Evolutionary conservation across 768 basidiomycete genomes (phyloP).

Genomic region (Naganishia vishniacii): DNA sequence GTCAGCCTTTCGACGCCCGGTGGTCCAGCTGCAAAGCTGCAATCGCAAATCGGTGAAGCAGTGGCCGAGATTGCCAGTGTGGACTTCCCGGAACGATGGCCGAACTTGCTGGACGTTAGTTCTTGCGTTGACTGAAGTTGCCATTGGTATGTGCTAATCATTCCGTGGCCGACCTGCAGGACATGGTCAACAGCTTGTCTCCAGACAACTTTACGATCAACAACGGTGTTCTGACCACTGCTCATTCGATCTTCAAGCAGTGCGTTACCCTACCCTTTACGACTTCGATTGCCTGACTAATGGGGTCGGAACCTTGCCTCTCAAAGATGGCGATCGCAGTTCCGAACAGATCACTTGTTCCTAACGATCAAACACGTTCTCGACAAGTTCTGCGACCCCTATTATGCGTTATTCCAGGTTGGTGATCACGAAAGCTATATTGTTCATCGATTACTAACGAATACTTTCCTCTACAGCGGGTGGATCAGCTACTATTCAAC

Average conservation of each 20-base stretch:
- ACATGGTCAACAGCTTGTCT: conserved; percentile 80
- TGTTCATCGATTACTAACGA: conserved; percentile 49
- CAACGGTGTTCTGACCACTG: conserved; percentile 83
- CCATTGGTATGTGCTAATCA: background rate
- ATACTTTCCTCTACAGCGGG: conserved; percentile 40
- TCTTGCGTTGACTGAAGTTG: background rate
- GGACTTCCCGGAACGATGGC: conserved; percentile 88
- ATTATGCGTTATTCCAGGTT: conserved; percentile 71
- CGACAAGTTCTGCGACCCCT: conserved; percentile 71
- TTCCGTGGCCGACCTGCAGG: conserved; percentile 53
- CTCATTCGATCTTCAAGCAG: conserved; percentile 83
- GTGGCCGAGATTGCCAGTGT: conserved; percentile 83
- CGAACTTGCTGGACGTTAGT: conserved; percentile 81
- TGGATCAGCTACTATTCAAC: conserved; percentile 48
- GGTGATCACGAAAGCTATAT: conserved; percentile 54
- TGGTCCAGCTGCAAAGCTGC: conserved; percentile 42
- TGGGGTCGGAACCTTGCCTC: background rate
- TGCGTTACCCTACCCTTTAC: background rate
- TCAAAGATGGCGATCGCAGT: conserved; percentile 84
- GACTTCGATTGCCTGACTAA: background rate
- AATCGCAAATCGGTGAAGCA: conserved; percentile 82
- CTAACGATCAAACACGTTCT: conserved; percentile 87
- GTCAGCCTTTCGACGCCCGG: conserved; percentile 67
- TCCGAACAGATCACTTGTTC: conserved; percentile 79
- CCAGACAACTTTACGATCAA: conserved; percentile 75